These are phyloP conservation scores for Pichia kluyveri DNA, from an alignment of 805 yeast genomes.

Conservation along the genomic window DNA sequence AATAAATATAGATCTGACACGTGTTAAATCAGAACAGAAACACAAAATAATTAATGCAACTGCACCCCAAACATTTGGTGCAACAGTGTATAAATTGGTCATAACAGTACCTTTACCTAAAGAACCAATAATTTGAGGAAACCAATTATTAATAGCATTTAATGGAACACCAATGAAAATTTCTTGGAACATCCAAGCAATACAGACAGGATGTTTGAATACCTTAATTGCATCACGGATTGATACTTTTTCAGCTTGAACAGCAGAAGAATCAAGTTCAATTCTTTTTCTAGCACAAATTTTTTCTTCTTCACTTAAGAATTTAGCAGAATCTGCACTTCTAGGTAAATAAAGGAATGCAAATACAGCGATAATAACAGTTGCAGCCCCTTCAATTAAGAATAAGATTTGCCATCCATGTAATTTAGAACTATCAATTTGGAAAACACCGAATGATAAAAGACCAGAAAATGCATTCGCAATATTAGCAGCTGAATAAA, in stretches of 20 bases:
- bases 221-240: slow-evolving; percentile 34
- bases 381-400: slow-evolving; percentile 35
- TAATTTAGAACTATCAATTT: slow-evolving; percentile 27
- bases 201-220: slow-evolving; percentile 35
- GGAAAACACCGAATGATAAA: slow-evolving; percentile 29
- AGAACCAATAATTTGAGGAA: slow-evolving; percentile 35
- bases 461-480: slow-evolving; percentile 32
- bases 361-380: slow-evolving; percentile 28
- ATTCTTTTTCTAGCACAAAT: slow-evolving; percentile 31
- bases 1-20: slow-evolving; percentile 31
- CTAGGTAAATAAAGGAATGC: slow-evolving; percentile 31
- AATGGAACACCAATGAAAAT: slow-evolving; percentile 40
- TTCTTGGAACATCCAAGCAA: slow-evolving; percentile 37
- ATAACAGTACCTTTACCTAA: slow-evolving; percentile 33
- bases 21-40: slow-evolving; percentile 32
- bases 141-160: slow-evolving; percentile 40
- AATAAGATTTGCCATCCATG: slow-evolving; percentile 42
- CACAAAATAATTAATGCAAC: slow-evolving; percentile 30
- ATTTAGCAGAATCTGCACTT: slow-evolving; percentile 26
- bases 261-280: slow-evolving; percentile 36
- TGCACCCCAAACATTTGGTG: slow-evolving; percentile 42
- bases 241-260: slow-evolving; percentile 27
- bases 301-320: slow-evolving; percentile 33
- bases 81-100: slow-evolving; percentile 36
- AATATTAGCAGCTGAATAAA: slow-evolving; percentile 27